These are phyloP conservation scores for Kurtzmaniella fragi DNA, from an alignment of 805 yeast genomes.

Conservation along the genomic window DNA sequence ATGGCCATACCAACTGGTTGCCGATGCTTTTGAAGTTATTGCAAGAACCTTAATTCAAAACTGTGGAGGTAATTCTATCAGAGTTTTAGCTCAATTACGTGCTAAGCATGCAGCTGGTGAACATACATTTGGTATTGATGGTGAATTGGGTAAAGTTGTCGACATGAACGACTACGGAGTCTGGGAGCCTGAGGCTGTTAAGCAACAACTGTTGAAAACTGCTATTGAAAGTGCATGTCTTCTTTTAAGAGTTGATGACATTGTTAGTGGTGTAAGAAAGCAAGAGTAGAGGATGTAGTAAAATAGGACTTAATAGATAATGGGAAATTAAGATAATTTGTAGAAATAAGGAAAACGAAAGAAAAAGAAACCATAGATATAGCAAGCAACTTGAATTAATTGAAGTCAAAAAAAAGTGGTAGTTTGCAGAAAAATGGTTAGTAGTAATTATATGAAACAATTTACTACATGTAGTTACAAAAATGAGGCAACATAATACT, in stretches of 20 bases:
- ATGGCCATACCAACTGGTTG: conserved; percentile 98
- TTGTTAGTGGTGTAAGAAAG: conserved; percentile 90
- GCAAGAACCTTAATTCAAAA: conserved; percentile 97
- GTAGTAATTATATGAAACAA: no score
- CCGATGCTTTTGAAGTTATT: conserved; percentile 97
- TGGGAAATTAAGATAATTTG: no score
- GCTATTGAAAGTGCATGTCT: conserved; percentile 96
- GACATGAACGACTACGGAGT: conserved; percentile 95
- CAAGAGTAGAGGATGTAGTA: conserved; percentile 8
- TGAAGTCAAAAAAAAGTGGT: no score
- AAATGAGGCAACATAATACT: no score
- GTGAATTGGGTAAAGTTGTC: conserved; percentile 88
- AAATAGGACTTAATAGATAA: neutral
- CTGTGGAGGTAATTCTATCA: conserved; percentile 95
- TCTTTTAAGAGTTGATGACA: conserved; percentile 93
- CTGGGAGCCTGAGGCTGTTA: conserved; percentile 99
- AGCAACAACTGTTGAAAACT: conserved; percentile 95
- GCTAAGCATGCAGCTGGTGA: conserved; percentile 94
- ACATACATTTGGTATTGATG: conserved; percentile 86
- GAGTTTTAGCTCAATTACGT: conserved; percentile 82
- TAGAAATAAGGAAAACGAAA: no score
- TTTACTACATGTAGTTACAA: no score
- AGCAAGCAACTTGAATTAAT: no score
- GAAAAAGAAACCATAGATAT: no score
- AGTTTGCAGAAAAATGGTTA: no score